Conservation (phyloP, 176 grass and related monocot genomes). For the Elaeis guineensis region DNA sequence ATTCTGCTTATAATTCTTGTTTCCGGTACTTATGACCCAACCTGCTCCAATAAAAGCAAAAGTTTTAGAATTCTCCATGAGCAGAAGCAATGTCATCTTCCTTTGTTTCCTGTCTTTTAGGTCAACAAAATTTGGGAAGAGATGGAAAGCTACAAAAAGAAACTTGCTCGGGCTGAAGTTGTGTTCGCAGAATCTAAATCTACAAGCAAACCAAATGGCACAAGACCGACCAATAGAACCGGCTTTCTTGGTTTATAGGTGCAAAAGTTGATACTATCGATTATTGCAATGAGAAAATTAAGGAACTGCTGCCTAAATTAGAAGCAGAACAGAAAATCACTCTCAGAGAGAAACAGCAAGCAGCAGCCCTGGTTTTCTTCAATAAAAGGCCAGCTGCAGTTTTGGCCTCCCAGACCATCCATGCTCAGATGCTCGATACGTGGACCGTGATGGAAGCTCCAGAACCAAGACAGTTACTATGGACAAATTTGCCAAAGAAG, state of each 20-base stretch:
- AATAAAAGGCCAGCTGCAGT: slow-evolving; percentile 63
- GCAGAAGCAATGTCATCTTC: background rate
- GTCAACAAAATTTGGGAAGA: slow-evolving; percentile 78
- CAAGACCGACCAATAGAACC: slow-evolving; percentile 48
- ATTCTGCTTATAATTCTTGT: background rate
- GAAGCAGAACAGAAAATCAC: slow-evolving; percentile 71
- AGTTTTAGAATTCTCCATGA: too few relatives aligned
- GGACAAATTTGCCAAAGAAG: slow-evolving; percentile 58
- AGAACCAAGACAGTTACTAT: slow-evolving; percentile 56
- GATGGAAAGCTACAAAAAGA: slow-evolving; percentile 67
- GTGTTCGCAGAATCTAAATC: slow-evolving; percentile 65
- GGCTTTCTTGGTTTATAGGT: slow-evolving; percentile 80
- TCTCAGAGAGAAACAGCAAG: slow-evolving; percentile 62
- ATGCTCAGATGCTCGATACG: slow-evolving; percentile 63
- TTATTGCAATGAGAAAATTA: slow-evolving; percentile 65
- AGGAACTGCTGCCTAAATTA: slow-evolving; percentile 72
- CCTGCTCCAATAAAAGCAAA: background rate
- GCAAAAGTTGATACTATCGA: slow-evolving; percentile 82
- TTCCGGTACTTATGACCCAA: background rate
- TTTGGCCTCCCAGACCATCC: slow-evolving; percentile 77
- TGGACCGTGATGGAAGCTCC: slow-evolving; percentile 86
- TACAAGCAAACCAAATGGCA: slow-evolving; percentile 45
- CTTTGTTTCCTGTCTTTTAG: slow-evolving; percentile 20
- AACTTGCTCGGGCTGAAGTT: slow-evolving; percentile 65
- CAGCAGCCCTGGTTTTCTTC: slow-evolving; percentile 74